Conservation (phyloP, 2,329 filamentous ascomycete species). For the Trichoderma sp. region DNA sequence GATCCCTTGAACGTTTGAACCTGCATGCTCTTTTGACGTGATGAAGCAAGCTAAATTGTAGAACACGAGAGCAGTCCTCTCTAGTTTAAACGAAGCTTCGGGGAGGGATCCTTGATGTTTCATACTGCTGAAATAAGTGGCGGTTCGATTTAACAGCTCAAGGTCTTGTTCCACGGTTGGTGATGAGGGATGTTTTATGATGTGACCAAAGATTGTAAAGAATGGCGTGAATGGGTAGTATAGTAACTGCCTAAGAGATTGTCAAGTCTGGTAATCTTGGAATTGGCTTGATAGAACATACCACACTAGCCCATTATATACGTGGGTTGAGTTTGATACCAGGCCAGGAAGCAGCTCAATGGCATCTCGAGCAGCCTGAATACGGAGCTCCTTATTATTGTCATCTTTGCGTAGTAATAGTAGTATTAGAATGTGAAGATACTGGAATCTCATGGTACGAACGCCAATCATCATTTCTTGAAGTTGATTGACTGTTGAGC, state of each 20-base stretch:
- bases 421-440: conserved; percentile 20
- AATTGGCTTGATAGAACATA: neutral
- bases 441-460: conserved; percentile 7
- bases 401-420: neutral
- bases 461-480: conserved; percentile 19
- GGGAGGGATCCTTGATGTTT: neutral
- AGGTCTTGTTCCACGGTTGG: neutral
- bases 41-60: conserved; percentile 1
- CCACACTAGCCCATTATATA: conserved; percentile 27
- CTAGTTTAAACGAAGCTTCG: neutral
- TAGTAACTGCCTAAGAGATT: conserved; percentile 2
- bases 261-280: neutral
- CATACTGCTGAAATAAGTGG: conserved; percentile 23
- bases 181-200: neutral
- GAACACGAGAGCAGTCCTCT: conserved; percentile 7
- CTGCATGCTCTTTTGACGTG: neutral
- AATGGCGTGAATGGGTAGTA: conserved; percentile 26
- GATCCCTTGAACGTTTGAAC: neutral
- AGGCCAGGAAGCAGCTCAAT: conserved; percentile 12
- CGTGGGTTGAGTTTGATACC: conserved; percentile 18
- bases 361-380: conserved; percentile 14
- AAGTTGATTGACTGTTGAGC: neutral
- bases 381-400: neutral
- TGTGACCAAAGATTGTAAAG: conserved; percentile 11
- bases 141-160: conserved; percentile 1